These are phyloP conservation scores for Plasmodium knowlesi DNA, from an alignment of 169 alveolate genomes.

Conservation along the genomic window DNA sequence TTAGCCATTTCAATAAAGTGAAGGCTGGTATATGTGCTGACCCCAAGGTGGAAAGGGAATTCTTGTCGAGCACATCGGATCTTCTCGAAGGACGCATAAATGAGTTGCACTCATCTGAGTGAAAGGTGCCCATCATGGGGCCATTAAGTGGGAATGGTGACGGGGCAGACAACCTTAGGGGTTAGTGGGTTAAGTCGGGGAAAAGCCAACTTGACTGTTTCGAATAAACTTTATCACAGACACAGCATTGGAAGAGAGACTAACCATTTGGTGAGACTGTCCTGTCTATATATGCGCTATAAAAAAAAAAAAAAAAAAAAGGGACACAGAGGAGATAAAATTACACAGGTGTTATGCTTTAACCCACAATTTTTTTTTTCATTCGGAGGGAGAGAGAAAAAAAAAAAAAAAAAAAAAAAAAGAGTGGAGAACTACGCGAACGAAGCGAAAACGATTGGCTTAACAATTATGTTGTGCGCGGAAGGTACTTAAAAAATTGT, in stretches of 20 bases:
- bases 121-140: not conserved
- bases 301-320: no score
- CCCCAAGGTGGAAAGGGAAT: constrained; percentile 19
- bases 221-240: not conserved
- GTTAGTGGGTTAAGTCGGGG: not conserved
- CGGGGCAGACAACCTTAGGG: not conserved
- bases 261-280: not conserved
- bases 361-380: not conserved
- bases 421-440: not conserved
- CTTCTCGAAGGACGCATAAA: constrained; percentile 20
- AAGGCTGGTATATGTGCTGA: not conserved
- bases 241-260: not conserved
- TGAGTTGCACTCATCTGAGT: not conserved
- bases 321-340: not conserved
- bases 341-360: not conserved
- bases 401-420: no score
- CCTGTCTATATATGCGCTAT: not conserved
- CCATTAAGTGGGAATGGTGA: not conserved
- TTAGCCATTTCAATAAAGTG: constrained; percentile 17
- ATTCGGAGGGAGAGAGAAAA: not conserved
- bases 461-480: not conserved
- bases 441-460: not conserved
- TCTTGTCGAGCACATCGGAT: not conserved
- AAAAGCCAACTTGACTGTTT: not conserved
- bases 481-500: not conserved